Conservation (phyloP, 257 asterid species). For the Pogostemon cablin region DNA sequence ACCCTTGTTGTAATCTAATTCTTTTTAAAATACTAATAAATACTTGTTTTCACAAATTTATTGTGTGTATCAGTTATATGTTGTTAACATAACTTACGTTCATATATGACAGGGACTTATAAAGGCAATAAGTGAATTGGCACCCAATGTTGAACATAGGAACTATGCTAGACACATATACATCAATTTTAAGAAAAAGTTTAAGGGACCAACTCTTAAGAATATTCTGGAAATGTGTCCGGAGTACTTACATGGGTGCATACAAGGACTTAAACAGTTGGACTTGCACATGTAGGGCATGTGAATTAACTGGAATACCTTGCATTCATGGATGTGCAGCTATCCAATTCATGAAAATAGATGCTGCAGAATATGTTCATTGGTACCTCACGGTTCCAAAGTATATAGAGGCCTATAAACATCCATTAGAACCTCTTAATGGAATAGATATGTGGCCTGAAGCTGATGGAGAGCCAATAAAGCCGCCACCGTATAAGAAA, state of each 20-base stretch:
- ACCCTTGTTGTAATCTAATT: too few relatives aligned
- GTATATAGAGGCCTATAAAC: background rate
- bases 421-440: background rate
- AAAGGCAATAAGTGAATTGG: background rate
- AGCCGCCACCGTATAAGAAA: background rate
- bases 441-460: background rate
- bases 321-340: constrained; percentile 18
- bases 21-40: too few relatives aligned
- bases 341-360: background rate
- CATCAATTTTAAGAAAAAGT: constrained; percentile 3
- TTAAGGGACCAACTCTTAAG: background rate
- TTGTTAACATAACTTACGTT: too few relatives aligned
- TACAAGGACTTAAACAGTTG: background rate
- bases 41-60: too few relatives aligned
- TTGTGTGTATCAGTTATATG: background rate
- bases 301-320: constrained; percentile 5
- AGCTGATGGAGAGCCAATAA: background rate
- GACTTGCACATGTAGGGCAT: background rate
- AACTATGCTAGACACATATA: constrained; percentile 12
- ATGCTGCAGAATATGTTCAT: background rate
- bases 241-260: background rate
- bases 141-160: background rate
- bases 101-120: background rate
- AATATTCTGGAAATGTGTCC: background rate
- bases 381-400: background rate